Percentiles rank a stretch among this genome's conserved stretches.
phyloP scores from a whole-genome alignment of 257 asterid species.

The Solanum habrochaites region DNA sequence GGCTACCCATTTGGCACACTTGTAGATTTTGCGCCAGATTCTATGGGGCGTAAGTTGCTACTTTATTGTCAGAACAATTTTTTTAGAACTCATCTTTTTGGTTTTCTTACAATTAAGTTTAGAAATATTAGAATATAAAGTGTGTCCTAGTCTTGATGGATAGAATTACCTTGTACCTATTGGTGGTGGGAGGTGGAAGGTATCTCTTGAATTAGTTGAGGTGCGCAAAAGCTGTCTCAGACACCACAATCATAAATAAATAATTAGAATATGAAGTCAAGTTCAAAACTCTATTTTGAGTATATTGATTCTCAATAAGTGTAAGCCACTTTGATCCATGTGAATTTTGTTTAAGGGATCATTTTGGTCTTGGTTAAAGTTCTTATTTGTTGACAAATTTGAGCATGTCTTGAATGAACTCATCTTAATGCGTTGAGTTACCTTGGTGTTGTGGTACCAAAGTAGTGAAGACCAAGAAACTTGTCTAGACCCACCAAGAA shows the following conservation, averaged over 20 bases:
- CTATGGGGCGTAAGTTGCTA: slow-evolving; percentile 51
- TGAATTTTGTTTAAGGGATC: neutral
- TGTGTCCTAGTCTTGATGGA: too few relatives aligned
- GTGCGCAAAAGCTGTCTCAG: too few relatives aligned
- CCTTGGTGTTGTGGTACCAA: neutral
- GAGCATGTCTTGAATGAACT: neutral
- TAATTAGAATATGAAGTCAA: neutral
- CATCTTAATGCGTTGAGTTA: neutral
- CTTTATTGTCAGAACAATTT: neutral
- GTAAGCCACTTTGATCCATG: neutral
- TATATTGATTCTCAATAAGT: neutral
- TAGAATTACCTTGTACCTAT: too few relatives aligned
- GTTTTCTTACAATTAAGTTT: neutral
- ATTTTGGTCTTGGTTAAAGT: neutral
- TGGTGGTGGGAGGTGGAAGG: too few relatives aligned
- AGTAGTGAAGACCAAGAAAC: neutral
- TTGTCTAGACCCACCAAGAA: neutral
- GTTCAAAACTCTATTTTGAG: neutral
- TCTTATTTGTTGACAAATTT: neutral
- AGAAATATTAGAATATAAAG: neutral
- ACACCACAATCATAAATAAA: too few relatives aligned
- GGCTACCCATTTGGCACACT: slow-evolving; percentile 99
- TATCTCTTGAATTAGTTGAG: too few relatives aligned
- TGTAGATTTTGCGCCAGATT: slow-evolving; percentile 92
- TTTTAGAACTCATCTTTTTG: neutral